Conservation (phyloP, 768 basidiomycete species). For the Boletus subcaerulescens region DNA sequence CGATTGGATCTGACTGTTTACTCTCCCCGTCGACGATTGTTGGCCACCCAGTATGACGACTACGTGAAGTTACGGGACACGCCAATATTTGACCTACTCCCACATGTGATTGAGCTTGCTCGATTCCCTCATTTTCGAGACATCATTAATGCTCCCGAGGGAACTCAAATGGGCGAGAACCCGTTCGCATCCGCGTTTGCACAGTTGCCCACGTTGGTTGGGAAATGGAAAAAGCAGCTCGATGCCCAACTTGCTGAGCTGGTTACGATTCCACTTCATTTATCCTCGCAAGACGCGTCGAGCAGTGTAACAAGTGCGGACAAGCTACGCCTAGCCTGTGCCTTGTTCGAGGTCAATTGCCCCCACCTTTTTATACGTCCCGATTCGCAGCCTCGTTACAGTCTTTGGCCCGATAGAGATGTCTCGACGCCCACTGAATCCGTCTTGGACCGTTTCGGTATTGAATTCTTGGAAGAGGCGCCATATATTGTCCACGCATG, state of each 20-base stretch:
- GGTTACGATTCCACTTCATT: not conserved
- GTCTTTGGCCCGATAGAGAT: not conserved
- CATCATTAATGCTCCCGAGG: constrained; percentile 2
- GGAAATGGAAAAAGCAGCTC: constrained; percentile 3
- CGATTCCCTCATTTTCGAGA: constrained; percentile 1
- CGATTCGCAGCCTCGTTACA: not conserved
- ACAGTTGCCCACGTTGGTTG: not conserved
- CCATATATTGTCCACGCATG: constrained; percentile 1
- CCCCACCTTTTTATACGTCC: not conserved
- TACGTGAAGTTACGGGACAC: not conserved
- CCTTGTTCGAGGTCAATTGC: not conserved
- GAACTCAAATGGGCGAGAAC: not conserved
- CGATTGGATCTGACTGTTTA: not conserved
- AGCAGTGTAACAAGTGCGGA: not conserved
- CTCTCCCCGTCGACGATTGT: not conserved
- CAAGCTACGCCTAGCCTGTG: constrained; percentile 4
- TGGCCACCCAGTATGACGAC: not conserved
- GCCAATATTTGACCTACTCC: not conserved
- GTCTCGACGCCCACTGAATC: not conserved
- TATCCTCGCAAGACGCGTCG: not conserved
- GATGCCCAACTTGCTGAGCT: constrained; percentile 1
- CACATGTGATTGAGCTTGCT: constrained; percentile 5
- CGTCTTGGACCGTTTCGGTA: not conserved
- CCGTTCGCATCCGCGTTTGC: constrained; percentile 1
- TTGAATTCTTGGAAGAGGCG: not conserved